Percentiles rank a stretch among this genome's conserved stretches.
Evolutionary conservation across 306 rosid genomes (phyloP).

Genomic region (Sicyos edulis): DNA sequence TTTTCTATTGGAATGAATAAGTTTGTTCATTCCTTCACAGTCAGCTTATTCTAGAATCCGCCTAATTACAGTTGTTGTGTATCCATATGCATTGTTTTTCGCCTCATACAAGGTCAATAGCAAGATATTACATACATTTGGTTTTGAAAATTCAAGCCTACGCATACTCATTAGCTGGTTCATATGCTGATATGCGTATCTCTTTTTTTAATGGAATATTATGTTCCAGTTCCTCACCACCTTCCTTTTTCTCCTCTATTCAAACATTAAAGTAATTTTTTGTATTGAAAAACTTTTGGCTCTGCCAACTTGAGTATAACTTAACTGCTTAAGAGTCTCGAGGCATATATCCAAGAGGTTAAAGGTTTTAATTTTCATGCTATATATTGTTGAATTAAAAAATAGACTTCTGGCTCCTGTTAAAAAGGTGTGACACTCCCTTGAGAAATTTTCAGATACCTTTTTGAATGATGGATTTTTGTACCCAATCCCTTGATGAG

Average conservation of each 20-base stretch:
- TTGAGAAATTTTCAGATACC: not conserved
- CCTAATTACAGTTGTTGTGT: not conserved
- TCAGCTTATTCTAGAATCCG: not conserved
- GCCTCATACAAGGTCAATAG: not conserved
- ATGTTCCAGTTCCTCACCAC: not conserved
- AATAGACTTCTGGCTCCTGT: not conserved
- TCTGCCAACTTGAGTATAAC: not conserved
- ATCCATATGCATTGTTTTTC: not conserved
- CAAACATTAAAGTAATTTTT: not conserved
- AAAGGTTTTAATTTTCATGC: no score
- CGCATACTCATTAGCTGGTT: not conserved
- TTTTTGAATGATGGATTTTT: constrained; percentile 1
- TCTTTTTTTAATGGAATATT: constrained; percentile 10
- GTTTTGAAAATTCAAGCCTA: constrained; percentile 3
- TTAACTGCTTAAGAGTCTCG: no score
- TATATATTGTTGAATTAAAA: no score
- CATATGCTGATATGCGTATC: not conserved
- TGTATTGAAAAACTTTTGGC: not conserved
- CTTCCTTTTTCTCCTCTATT: not conserved
- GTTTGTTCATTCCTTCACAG: not conserved
- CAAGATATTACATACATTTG: not conserved
- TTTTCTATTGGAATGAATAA: constrained; percentile 9
- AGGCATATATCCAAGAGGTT: no score
- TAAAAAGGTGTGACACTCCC: not conserved
- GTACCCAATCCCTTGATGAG: not conserved